These are phyloP conservation scores for Cladobotryum protrusum DNA, from an alignment of 2,329 filamentous ascomycete species.

Conservation along the genomic window DNA sequence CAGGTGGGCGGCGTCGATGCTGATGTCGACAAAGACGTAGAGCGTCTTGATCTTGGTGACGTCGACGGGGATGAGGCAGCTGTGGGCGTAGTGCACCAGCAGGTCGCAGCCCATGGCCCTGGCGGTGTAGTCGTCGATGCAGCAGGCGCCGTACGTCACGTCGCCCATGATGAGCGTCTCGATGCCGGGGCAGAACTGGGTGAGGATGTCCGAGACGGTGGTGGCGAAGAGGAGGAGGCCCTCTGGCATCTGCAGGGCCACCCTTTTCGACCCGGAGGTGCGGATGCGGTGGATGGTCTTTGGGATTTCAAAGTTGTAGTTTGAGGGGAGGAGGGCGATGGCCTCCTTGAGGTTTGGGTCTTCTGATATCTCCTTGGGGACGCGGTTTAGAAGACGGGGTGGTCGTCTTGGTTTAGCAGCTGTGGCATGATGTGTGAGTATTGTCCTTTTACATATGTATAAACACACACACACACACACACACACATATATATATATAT, in stretches of 20 bases:
- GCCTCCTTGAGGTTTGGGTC: conserved; percentile 82
- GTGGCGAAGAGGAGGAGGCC: conserved; percentile 92
- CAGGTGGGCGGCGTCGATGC: conserved; percentile 85
- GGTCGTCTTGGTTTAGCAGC: conserved; percentile 66
- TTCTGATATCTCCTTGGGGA: conserved; percentile 79
- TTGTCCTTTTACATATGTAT: no score
- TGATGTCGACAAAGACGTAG: conserved; percentile 97
- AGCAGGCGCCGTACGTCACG: conserved; percentile 97
- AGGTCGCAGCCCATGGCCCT: conserved; percentile 89
- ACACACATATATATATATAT: no score
- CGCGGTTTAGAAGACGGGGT: conserved; percentile 80
- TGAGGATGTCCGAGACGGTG: conserved; percentile 93
- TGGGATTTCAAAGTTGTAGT: conserved; percentile 97
- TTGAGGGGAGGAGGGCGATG: conserved; percentile 79
- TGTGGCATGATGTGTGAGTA: conserved; percentile 29
- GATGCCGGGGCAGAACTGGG: conserved; percentile 84
- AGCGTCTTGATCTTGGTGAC: conserved; percentile 95
- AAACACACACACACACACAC: no score
- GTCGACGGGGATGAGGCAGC: conserved; percentile 91
- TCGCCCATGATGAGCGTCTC: conserved; percentile 98
- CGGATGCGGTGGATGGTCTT: conserved; percentile 96
- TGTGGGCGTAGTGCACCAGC: conserved; percentile 94
- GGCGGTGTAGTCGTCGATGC: conserved; percentile 97
- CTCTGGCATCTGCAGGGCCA: conserved; percentile 96
- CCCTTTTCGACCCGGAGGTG: conserved; percentile 67